phyloP scores from a whole-genome alignment of 257 asterid species.

The Eustoma russellianum region DNA sequence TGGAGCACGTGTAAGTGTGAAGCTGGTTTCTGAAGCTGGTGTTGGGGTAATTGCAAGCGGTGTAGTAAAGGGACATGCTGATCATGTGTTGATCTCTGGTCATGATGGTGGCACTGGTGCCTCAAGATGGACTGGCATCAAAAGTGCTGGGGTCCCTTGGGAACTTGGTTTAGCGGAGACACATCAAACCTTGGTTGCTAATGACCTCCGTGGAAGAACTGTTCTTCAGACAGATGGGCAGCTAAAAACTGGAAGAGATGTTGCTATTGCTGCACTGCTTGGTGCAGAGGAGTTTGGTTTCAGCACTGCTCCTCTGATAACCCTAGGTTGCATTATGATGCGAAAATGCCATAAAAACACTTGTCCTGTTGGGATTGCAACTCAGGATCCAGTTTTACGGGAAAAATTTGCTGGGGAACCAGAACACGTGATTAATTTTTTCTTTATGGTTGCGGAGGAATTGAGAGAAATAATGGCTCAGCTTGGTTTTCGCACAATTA shows the following conservation, averaged over 20 bases:
- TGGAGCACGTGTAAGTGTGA: constrained; percentile 91
- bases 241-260: constrained; percentile 96
- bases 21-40: constrained; percentile 99
- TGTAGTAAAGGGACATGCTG: constrained; percentile 98
- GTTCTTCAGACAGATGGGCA: constrained; percentile 95
- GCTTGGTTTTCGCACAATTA: constrained; percentile 76
- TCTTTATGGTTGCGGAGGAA: constrained; percentile 98
- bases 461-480: constrained; percentile 86
- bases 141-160: constrained; percentile 99
- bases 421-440: constrained; percentile 92
- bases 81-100: constrained; percentile 93
- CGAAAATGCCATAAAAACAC: constrained; percentile 98
- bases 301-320: constrained; percentile 97
- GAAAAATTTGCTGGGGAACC: constrained; percentile 98
- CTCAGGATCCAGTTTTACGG: constrained; percentile 95
- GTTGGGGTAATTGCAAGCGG: constrained; percentile 99
- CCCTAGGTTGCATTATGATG: constrained; percentile 99
- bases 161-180: constrained; percentile 99
- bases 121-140: constrained; percentile 97
- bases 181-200: constrained; percentile 96
- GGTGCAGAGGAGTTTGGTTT: constrained; percentile 99
- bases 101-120: constrained; percentile 99
- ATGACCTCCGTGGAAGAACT: constrained; percentile 96
- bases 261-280: constrained; percentile 93
- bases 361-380: constrained; percentile 98